phyloP scores from a whole-genome alignment of 129 eudicot genomes.

The Scalesia atractyloides region DNA sequence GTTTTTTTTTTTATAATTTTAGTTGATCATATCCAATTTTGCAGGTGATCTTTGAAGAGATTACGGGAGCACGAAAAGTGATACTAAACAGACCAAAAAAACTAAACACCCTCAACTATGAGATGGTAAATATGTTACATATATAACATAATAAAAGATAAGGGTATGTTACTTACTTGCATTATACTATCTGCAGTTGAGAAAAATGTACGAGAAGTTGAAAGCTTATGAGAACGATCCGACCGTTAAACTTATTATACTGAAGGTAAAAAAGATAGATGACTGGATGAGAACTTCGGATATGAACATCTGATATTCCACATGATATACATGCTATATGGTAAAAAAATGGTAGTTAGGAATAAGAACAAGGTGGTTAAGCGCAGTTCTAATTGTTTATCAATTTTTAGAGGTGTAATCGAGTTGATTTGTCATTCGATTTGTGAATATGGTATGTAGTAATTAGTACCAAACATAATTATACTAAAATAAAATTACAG shows the following conservation, averaged over 20 bases:
- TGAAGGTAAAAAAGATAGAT: slow-evolving; percentile 33
- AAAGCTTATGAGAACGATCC: slow-evolving; percentile 47
- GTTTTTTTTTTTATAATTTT: neutral
- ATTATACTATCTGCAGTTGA: slow-evolving; percentile 30
- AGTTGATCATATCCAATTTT: neutral
- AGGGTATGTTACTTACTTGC: slow-evolving; percentile 1
- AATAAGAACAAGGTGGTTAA: neutral
- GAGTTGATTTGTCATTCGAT: too few relatives aligned
- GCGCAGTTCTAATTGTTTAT: too few relatives aligned
- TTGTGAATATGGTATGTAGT: too few relatives aligned
- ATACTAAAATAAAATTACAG: too few relatives aligned
- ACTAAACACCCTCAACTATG: slow-evolving; percentile 45
- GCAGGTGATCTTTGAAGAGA: slow-evolving; percentile 45
- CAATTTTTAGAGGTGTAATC: too few relatives aligned
- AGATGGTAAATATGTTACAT: slow-evolving; percentile 34
- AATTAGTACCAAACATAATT: too few relatives aligned
- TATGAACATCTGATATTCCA: too few relatives aligned
- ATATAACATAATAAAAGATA: too few relatives aligned
- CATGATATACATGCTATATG: neutral
- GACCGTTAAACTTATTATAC: slow-evolving; percentile 38
- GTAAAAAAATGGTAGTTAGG: neutral
- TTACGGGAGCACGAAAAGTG: slow-evolving; percentile 39
- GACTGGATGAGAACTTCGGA: neutral
- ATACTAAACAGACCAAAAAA: slow-evolving; percentile 46
- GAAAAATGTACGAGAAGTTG: slow-evolving; percentile 29